phyloP scores from a whole-genome alignment of 2,329 filamentous ascomycete species.

The Onygenales sp. region DNA sequence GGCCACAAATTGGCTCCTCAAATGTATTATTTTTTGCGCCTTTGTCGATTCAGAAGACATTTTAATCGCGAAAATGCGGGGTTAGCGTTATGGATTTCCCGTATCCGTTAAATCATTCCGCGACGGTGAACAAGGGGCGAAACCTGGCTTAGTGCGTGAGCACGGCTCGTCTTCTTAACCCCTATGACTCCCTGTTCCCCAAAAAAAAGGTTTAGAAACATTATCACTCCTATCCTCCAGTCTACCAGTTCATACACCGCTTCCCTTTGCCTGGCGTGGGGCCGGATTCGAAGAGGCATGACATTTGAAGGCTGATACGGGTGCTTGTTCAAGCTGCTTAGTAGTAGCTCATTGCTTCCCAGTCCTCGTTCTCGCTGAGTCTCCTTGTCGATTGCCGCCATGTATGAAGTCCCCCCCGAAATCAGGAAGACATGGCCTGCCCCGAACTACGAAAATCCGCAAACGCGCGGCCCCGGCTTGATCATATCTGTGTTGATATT shows the following conservation, averaged over 20 bases:
- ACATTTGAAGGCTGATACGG: not conserved
- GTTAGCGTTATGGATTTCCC: not conserved
- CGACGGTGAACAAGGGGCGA: not conserved
- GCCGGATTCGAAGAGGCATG: not conserved
- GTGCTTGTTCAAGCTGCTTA: not conserved
- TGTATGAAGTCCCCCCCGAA: constrained; percentile 2
- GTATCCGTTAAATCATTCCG: not conserved
- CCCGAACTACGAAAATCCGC: constrained; percentile 20
- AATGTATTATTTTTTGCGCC: too few species aligned
- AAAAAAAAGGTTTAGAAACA: not conserved
- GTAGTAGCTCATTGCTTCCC: not conserved
- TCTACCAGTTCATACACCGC: not conserved
- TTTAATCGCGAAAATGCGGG: not conserved
- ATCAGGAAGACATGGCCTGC: constrained; percentile 13
- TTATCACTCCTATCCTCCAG: not conserved
- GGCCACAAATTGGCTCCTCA: too few species aligned
- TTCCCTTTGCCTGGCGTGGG: not conserved
- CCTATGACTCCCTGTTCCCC: not conserved
- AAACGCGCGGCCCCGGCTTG: constrained; percentile 14
- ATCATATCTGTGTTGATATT: constrained; percentile 9
- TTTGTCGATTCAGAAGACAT: too few species aligned
- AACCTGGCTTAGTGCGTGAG: not conserved
- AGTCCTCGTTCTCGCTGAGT: not conserved
- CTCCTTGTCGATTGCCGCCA: not conserved
- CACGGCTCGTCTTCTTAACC: not conserved